Conservation (phyloP, 2,329 filamentous ascomycete species). For the Ceratocystis destructans region DNA sequence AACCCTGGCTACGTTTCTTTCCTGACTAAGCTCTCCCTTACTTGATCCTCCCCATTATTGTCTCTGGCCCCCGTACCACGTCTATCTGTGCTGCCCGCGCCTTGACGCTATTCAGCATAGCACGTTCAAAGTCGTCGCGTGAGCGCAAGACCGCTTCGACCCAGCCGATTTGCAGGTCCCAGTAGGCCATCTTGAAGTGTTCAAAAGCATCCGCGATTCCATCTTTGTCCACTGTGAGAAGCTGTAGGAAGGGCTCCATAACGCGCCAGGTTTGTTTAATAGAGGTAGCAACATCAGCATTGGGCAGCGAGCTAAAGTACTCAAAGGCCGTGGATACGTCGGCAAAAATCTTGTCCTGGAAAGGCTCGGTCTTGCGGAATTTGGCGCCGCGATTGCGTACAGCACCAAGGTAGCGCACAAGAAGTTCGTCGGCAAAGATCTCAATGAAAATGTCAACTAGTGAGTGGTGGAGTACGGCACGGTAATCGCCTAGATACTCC, state of each 20-base stretch:
- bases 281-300: slow-evolving; percentile 51
- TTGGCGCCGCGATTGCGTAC: slow-evolving; percentile 84
- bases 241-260: slow-evolving; percentile 65
- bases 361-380: slow-evolving; percentile 75
- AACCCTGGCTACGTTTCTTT: not conserved
- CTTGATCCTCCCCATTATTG: slow-evolving; percentile 88
- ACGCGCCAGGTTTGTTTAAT: slow-evolving; percentile 91
- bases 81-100: slow-evolving; percentile 73
- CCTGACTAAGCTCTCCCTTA: slow-evolving; percentile 27
- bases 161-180: slow-evolving; percentile 91
- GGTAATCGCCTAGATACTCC: slow-evolving; percentile 85
- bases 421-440: slow-evolving; percentile 81
- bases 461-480: slow-evolving; percentile 67
- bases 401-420: slow-evolving; percentile 67
- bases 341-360: slow-evolving; percentile 84
- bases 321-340: slow-evolving; percentile 83
- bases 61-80: slow-evolving; percentile 68
- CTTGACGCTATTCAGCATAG: slow-evolving; percentile 80
- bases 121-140: slow-evolving; percentile 85
- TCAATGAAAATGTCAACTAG: slow-evolving; percentile 85
- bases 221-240: slow-evolving; percentile 65
- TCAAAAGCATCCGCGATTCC: slow-evolving; percentile 66
- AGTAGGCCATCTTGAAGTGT: slow-evolving; percentile 71
- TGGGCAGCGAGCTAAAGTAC: slow-evolving; percentile 64
- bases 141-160: slow-evolving; percentile 79